phyloP scores from a whole-genome alignment of 1,284 basidiomycete species.

The Limonomyces culmigenus region DNA sequence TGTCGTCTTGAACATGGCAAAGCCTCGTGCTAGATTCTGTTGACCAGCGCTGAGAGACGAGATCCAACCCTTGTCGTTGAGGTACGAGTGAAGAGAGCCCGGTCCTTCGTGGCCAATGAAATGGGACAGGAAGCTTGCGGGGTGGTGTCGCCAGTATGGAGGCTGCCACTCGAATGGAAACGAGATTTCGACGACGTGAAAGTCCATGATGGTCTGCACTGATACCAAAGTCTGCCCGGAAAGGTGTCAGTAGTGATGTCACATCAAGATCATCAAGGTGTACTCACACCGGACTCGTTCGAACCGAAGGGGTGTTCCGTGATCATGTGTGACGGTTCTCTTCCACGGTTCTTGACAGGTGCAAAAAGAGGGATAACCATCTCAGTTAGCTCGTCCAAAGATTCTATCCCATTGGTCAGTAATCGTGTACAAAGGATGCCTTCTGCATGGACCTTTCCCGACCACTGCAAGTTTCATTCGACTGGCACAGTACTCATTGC shows the following conservation, averaged over 20 bases:
- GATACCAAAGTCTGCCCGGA: slow-evolving; percentile 58
- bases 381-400: slow-evolving; percentile 62
- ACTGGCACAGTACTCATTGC: slow-evolving; percentile 82
- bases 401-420: slow-evolving; percentile 31
- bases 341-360: slow-evolving; percentile 53
- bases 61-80: slow-evolving; percentile 89
- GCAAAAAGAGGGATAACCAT: slow-evolving; percentile 67
- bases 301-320: slow-evolving; percentile 63
- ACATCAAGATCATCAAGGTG: slow-evolving; percentile 2
- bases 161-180: slow-evolving; percentile 82
- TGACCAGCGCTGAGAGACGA: slow-evolving; percentile 65
- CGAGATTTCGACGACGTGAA: slow-evolving; percentile 75
- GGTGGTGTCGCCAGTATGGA: slow-evolving; percentile 70
- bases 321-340: slow-evolving; percentile 51
- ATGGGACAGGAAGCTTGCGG: slow-evolving; percentile 68
- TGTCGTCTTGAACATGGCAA: slow-evolving; percentile 81
- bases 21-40: slow-evolving; percentile 63
- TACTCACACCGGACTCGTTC: slow-evolving; percentile 59
- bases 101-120: slow-evolving; percentile 94
- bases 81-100: slow-evolving; percentile 82
- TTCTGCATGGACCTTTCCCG: slow-evolving; percentile 51
- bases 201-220: slow-evolving; percentile 82
- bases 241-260: slow-evolving; percentile 3
- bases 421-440: slow-evolving; percentile 2
- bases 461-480: slow-evolving; percentile 87